phyloP scores from a whole-genome alignment of 2,329 filamentous ascomycete genomes.

The Pseudophaeomoniella oleicola region DNA sequence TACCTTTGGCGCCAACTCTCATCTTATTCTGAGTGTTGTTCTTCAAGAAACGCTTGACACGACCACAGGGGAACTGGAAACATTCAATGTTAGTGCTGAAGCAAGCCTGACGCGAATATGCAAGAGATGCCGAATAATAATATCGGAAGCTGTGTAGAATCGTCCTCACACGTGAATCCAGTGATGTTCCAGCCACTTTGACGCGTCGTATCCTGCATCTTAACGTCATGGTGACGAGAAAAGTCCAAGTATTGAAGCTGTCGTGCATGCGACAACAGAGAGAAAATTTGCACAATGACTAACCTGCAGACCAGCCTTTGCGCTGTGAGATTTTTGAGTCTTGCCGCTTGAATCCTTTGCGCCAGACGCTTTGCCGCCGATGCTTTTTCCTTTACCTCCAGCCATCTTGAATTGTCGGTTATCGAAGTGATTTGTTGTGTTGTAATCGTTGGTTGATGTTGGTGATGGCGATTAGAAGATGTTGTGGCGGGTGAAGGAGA shows the following conservation, averaged over 20 bases:
- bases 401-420: constrained; percentile 40
- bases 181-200: background rate
- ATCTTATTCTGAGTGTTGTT: constrained; percentile 99
- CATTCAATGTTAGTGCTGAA: constrained; percentile 15
- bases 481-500: background rate
- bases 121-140: background rate
- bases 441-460: background rate
- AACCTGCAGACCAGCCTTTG: constrained; percentile 90
- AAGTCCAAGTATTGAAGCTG: constrained; percentile 3
- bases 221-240: constrained; percentile 3
- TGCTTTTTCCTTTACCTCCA: constrained; percentile 87
- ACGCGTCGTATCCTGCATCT: constrained; percentile 1
- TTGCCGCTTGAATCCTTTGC: constrained; percentile 74
- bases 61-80: constrained; percentile 85
- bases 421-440: background rate
- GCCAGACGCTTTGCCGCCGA: constrained; percentile 71
- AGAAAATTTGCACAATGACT: constrained; percentile 11
- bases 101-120: background rate
- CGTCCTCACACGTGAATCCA: background rate
- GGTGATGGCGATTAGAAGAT: background rate
- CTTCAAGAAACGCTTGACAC: constrained; percentile 99
- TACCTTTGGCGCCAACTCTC: constrained; percentile 88
- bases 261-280: constrained; percentile 8
- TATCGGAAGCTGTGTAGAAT: too few relatives aligned
- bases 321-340: constrained; percentile 84